These are phyloP conservation scores for Apiotrichum montevideense DNA, from an alignment of 1,284 basidiomycete genomes.

Conservation along the genomic window DNA sequence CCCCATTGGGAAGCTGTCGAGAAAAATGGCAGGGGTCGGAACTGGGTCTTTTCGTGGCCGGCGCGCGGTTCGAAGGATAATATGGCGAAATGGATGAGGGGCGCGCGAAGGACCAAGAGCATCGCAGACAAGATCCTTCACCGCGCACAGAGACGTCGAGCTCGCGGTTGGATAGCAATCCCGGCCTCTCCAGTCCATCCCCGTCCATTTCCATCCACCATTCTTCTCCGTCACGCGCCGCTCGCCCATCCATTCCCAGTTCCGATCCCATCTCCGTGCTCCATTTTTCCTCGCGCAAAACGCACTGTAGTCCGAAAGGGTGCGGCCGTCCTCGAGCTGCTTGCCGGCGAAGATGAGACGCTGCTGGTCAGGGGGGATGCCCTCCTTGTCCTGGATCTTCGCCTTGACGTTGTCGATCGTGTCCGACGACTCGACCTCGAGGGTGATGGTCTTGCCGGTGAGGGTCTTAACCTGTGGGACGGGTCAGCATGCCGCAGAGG, in stretches of 20 bases:
- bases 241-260: background rate
- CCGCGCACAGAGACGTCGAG: too few species aligned
- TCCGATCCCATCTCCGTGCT: background rate
- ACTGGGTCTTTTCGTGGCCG: too few species aligned
- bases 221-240: background rate
- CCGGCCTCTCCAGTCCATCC: too few species aligned
- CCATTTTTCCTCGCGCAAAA: slow-evolving; percentile 5
- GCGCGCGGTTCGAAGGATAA: too few species aligned
- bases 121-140: too few species aligned
- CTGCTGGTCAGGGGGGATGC: slow-evolving; percentile 89
- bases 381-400: slow-evolving; percentile 57
- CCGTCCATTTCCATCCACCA: background rate
- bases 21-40: too few species aligned
- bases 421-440: slow-evolving; percentile 56
- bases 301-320: slow-evolving; percentile 78
- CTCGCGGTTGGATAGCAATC: too few species aligned
- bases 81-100: too few species aligned
- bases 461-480: slow-evolving; percentile 43
- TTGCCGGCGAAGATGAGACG: slow-evolving; percentile 92
- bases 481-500: slow-evolving; percentile 4
- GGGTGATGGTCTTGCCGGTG: slow-evolving; percentile 56
- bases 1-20: too few species aligned
- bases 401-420: slow-evolving; percentile 60
- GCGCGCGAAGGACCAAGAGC: too few species aligned
- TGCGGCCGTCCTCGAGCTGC: slow-evolving; percentile 94